phyloP scores from a whole-genome alignment of 345 rosid genomes.

The Iberis pinnata region DNA sequence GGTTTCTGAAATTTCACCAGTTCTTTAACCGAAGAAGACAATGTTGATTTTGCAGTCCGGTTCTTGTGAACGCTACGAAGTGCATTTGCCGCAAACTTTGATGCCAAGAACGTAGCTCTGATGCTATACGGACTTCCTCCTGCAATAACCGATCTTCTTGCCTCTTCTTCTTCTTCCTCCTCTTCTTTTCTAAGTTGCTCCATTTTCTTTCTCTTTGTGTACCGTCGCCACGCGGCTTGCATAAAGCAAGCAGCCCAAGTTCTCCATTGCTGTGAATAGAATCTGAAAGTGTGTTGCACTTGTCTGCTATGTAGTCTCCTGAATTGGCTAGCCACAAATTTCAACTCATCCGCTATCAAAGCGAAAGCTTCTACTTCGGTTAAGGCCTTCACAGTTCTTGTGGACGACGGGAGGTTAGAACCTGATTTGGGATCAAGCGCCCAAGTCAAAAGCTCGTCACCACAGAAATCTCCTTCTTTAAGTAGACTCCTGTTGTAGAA shows the following conservation, averaged over 20 bases:
- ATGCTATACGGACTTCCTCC: slow-evolving; percentile 63
- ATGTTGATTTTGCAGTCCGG: slow-evolving; percentile 37
- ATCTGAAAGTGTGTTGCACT: slow-evolving; percentile 93
- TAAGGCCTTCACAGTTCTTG: slow-evolving; percentile 76
- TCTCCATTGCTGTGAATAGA: slow-evolving; percentile 94
- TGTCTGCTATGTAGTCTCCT: slow-evolving; percentile 92
- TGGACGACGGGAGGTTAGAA: slow-evolving; percentile 78
- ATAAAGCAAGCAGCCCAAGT: slow-evolving; percentile 98
- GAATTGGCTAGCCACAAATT: slow-evolving; percentile 88
- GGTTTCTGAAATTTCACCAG: slow-evolving; percentile 84
- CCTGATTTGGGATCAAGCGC: slow-evolving; percentile 90
- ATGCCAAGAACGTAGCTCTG: slow-evolving; percentile 85
- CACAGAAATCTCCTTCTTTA: slow-evolving; percentile 91
- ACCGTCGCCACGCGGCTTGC: slow-evolving; percentile 93
- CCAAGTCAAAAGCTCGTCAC: slow-evolving; percentile 95
- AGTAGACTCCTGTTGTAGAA: slow-evolving; percentile 69
- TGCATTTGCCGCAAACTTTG: slow-evolving; percentile 84
- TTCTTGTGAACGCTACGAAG: slow-evolving; percentile 83
- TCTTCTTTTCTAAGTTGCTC: slow-evolving; percentile 74
- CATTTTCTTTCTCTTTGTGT: slow-evolving; percentile 66
- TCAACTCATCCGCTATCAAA: slow-evolving; percentile 74
- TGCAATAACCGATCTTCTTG: slow-evolving; percentile 16
- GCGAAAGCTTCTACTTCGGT: slow-evolving; percentile 95
- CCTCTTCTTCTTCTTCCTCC: slow-evolving; percentile 44
- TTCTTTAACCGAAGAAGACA: slow-evolving; percentile 46